Base-by-base conservation (phyloP, 805 yeast genomes). In the Lachancea waltii region DNA sequence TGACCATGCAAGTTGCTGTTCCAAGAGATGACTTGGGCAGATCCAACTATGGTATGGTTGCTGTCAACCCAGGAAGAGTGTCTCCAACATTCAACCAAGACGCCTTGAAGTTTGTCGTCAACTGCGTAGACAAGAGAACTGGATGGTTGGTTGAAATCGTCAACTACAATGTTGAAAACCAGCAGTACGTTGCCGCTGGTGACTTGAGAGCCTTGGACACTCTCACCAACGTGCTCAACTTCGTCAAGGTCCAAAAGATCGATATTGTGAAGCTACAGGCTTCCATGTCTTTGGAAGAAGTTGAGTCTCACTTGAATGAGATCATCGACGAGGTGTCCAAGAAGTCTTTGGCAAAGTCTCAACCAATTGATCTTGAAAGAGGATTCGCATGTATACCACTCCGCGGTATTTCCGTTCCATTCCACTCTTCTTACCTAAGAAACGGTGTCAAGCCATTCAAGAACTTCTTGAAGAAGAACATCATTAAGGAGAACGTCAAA, bases 1-100 rank as follows among this genome's bases (percentile, higher is more conserved):
- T 92, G 97, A 94, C 99, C 35, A 92, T 92, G 99, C 98, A 92
- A 72, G 98, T 92, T 49, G 98, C 98, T 33, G 99, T 92, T 50
- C 97, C 97, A 62, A 83, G 99, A 71, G 99, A 92, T 67, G 76
- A 79, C 40, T 62, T 67, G 36, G 99, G 99, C 35, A 83, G 97
- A 69, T 92, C 98, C 43, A 92, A 92, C 73, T 92, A 92, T 60
- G 97, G 97, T 73, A 92, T 92, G 99, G 77, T 86, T 71, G 99
- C 99, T 38, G 89, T 90, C 42, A 92, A 94, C 70, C 99, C 99
- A 57, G 75, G 94, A 46, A 81, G 99, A 68, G 82, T 92, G 46
- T 77, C 84, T 40, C 68, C 83, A 40, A 84, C 95, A 11, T 92
- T 92, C 72, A 75, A 77, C 57, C 97, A 92, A 64, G 82, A 92